These are phyloP conservation scores for Spiraea crenata DNA, from an alignment of 331 rosid genomes.

Conservation along the genomic window DNA sequence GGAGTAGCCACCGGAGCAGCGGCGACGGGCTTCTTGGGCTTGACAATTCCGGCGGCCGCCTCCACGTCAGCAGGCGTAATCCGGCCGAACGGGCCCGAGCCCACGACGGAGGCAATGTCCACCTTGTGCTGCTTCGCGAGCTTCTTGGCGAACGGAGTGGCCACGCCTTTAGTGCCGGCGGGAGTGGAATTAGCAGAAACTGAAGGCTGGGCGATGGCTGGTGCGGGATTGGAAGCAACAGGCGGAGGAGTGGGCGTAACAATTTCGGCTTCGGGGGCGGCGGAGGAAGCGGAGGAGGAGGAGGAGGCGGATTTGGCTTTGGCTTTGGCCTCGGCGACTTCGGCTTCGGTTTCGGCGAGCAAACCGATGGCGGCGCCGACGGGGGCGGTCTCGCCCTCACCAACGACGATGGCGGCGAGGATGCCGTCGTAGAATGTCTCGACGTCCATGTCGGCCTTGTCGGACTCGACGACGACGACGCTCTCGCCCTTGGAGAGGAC, in stretches of 20 bases:
- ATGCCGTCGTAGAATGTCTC: conserved; percentile 94
- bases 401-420: conserved; percentile 81
- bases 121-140: conserved; percentile 93
- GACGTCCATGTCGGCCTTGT: conserved; percentile 95
- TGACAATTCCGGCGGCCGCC: conserved; percentile 49
- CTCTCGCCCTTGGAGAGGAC: conserved; percentile 91
- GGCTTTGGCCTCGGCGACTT: conserved; percentile 67
- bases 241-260: conserved; percentile 54
- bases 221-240: conserved; percentile 41
- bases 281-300: too few relatives aligned
- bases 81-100: conserved; percentile 77
- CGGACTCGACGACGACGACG: conserved; percentile 94
- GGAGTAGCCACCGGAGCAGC: too few relatives aligned
- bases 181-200: conserved; percentile 37
- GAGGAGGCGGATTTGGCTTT: conserved; percentile 40
- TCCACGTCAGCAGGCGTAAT: conserved; percentile 57
- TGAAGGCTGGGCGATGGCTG: conserved; percentile 48
- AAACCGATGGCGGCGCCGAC: conserved; percentile 92
- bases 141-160: conserved; percentile 85
- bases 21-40: conserved; percentile 34
- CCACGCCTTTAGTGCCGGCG: conserved; percentile 52
- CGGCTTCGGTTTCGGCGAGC: conserved; percentile 73
- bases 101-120: conserved; percentile 56
- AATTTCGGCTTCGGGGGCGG: too few relatives aligned
- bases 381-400: conserved; percentile 79